A percentile compares a stretch with the other conserved stretches of the same genome.
Conservation (phyloP, 2,329 filamentous ascomycete genomes). For the Ophiostoma montium region DNA sequence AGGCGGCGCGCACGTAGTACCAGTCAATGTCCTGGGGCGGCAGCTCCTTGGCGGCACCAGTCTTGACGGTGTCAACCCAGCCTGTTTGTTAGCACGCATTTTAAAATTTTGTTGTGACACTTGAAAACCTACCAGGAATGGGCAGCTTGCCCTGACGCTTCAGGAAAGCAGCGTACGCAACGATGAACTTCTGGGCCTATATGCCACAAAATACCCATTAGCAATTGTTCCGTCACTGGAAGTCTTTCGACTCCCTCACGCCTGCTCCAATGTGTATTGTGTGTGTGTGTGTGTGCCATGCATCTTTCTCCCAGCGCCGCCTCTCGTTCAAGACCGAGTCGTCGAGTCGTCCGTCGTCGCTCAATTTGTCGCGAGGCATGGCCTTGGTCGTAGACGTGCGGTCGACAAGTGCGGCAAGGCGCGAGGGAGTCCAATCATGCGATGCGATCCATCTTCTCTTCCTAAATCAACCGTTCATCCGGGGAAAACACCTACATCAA, state of each 20-base stretch:
- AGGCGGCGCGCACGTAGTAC: constrained; percentile 83
- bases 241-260: constrained; percentile 57
- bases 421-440: not conserved
- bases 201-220: constrained; percentile 36
- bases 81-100: constrained; percentile 33
- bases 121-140: constrained; percentile 52
- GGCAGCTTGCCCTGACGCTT: constrained; percentile 90
- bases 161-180: constrained; percentile 72
- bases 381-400: not conserved
- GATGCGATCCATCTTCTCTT: not conserved
- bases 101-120: not conserved
- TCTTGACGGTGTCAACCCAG: constrained; percentile 99
- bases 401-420: not conserved
- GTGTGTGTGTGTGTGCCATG: constrained; percentile 16
- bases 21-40: constrained; percentile 97
- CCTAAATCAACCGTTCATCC: constrained; percentile 5
- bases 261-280: constrained; percentile 38
- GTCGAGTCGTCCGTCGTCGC: not conserved
- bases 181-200: constrained; percentile 79
- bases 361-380: not conserved
- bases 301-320: not conserved
- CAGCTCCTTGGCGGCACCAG: constrained; percentile 89
- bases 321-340: not conserved
- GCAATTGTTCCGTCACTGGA: constrained; percentile 60
- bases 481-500: constrained; percentile 51